phyloP scores from a whole-genome alignment of 164 flowering plant genomes.

The Nelumbo lutea region DNA sequence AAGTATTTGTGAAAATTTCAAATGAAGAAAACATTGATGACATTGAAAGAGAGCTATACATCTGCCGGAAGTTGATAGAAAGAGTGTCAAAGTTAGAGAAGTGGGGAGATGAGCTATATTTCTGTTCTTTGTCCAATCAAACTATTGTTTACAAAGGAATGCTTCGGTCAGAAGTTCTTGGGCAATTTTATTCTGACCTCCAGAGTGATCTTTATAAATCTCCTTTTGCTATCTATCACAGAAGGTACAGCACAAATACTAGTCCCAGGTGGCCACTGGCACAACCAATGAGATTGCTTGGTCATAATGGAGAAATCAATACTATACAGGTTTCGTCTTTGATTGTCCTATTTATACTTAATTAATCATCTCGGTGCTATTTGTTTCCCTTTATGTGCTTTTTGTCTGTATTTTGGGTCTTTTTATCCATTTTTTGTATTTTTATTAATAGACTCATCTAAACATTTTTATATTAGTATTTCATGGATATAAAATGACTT shows the following conservation, averaged over 20 bases:
- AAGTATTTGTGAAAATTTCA: constrained; percentile 71
- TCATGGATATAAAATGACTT: too few species aligned
- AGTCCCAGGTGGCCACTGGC: constrained; percentile 99
- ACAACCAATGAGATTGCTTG: constrained; percentile 98
- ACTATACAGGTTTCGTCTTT: constrained; percentile 73
- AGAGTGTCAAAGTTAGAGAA: constrained; percentile 48
- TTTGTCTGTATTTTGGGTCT: background rate
- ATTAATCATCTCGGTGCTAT: background rate
- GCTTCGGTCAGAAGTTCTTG: constrained; percentile 98
- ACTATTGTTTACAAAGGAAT: constrained; percentile 98
- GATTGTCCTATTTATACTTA: background rate
- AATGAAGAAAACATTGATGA: constrained; percentile 80
- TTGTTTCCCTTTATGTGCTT: background rate
- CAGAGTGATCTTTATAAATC: constrained; percentile 78
- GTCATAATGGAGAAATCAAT: constrained; percentile 99
- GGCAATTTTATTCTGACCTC: constrained; percentile 79
- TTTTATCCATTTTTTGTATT: background rate
- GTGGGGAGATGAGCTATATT: constrained; percentile 90
- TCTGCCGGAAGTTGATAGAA: constrained; percentile 88
- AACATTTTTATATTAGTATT: background rate
- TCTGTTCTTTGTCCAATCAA: constrained; percentile 95
- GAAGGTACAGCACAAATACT: constrained; percentile 96
- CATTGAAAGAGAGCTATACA: constrained; percentile 92
- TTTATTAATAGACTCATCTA: background rate
- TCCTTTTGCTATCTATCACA: constrained; percentile 92